These are phyloP conservation scores for Peronosclerospora sorghi DNA, from an alignment of 352 stramenopile species.

Conservation along the genomic window DNA sequence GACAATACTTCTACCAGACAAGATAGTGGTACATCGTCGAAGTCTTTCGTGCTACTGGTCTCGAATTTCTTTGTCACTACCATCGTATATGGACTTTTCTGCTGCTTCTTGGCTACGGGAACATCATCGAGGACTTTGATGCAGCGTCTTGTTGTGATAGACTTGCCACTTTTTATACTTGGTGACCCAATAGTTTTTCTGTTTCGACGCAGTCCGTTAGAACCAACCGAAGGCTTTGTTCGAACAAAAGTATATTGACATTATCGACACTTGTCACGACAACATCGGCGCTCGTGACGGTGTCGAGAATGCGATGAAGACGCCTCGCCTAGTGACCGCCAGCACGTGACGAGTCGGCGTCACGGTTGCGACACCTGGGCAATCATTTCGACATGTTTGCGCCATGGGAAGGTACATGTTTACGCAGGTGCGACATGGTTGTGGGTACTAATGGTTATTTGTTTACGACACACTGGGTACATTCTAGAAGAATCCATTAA, in stretches of 20 bases:
- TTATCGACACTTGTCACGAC: slow-evolving; percentile 4
- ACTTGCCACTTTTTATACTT: slow-evolving; percentile 34
- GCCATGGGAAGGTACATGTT: slow-evolving; percentile 3
- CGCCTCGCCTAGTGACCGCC: no score
- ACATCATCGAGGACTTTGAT: slow-evolving; percentile 33
- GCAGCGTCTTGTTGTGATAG: slow-evolving; percentile 22
- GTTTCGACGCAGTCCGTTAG: slow-evolving; percentile 32
- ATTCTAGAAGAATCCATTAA: no score
- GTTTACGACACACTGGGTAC: no score
- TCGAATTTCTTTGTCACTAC: slow-evolving; percentile 7
- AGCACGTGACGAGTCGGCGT: no score
- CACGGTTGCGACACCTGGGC: no score
- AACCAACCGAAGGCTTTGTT: slow-evolving; percentile 16
- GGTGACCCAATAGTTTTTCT: slow-evolving; percentile 16
- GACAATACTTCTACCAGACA: slow-evolving; percentile 14
- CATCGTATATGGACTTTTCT: slow-evolving; percentile 15
- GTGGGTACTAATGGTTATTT: no score
- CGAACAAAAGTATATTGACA: not conserved
- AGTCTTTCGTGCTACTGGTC: slow-evolving; percentile 1
- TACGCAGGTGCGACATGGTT: slow-evolving; percentile 5
- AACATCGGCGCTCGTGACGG: slow-evolving; percentile 12
- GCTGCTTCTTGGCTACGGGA: slow-evolving; percentile 4
- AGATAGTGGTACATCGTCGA: slow-evolving; percentile 15
- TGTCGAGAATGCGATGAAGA: no score
- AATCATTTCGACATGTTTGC: slow-evolving; percentile 21